A percentile compares a stretch with the other conserved stretches of the same genome.
These are phyloP conservation scores for Phytophthora brassicae DNA, from an alignment of 352 stramenopile genomes.

Conservation along the genomic window DNA sequence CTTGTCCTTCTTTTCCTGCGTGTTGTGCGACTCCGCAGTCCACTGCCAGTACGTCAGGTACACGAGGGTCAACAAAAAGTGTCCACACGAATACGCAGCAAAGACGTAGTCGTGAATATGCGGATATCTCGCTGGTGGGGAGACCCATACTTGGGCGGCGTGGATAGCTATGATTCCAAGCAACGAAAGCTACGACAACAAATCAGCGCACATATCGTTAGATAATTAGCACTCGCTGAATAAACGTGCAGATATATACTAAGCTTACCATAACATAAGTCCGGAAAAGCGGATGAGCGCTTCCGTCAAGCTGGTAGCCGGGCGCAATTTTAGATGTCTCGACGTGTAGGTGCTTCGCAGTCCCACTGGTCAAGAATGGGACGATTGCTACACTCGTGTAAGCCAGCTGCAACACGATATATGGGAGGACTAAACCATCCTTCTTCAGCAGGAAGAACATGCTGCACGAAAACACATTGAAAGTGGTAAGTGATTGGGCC, in stretches of 20 bases:
- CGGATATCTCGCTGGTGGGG: constrained; percentile 58
- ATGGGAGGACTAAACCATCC: constrained; percentile 71
- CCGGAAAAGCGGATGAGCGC: constrained; percentile 33
- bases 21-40: constrained; percentile 36
- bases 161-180: constrained; percentile 59
- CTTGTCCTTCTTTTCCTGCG: constrained; percentile 33
- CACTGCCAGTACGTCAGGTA: constrained; percentile 89
- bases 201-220: constrained; percentile 15
- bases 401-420: constrained; percentile 59
- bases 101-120: constrained; percentile 89
- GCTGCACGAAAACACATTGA: constrained; percentile 29
- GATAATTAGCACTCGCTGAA: neutral
- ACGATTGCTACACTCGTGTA: constrained; percentile 52
- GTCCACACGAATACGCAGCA: constrained; percentile 72
- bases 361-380: constrained; percentile 38
- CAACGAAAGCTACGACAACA: constrained; percentile 47
- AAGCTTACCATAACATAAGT: constrained; percentile 53
- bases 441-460: constrained; percentile 89
- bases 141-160: constrained; percentile 45
- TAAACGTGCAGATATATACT: neutral
- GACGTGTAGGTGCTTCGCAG: constrained; percentile 33
- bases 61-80: constrained; percentile 69
- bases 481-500: too few relatives aligned
- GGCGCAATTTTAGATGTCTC: constrained; percentile 26
- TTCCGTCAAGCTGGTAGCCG: constrained; percentile 42